These are phyloP conservation scores for Grigorovia yakushimaensis DNA, from an alignment of 805 yeast species.

Conservation along the genomic window DNA sequence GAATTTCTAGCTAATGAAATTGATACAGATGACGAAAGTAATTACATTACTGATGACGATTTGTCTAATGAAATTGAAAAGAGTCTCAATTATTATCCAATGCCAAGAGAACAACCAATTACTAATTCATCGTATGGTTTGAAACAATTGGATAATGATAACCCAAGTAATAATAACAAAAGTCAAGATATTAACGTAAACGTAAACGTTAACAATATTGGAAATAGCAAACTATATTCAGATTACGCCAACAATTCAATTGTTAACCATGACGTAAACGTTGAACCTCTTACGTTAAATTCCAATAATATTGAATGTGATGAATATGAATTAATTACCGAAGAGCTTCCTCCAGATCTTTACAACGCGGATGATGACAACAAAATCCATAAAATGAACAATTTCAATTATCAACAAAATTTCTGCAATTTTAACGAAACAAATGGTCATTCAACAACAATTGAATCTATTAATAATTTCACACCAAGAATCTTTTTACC, in stretches of 20 bases:
- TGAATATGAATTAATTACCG: not conserved
- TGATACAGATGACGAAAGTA: not conserved
- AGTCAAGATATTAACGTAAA: not conserved
- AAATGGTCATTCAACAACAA: not conserved
- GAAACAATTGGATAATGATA: not conserved
- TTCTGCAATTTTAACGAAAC: not conserved
- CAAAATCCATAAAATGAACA: not conserved
- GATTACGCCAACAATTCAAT: not conserved
- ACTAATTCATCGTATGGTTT: not conserved
- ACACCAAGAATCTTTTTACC: slow-evolving; percentile 3
- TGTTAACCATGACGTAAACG: not conserved
- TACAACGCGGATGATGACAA: not conserved
- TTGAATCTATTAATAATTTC: slow-evolving; percentile 2
- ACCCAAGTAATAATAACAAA: not conserved
- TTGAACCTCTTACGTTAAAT: not conserved
- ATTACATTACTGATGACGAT: slow-evolving; percentile 7
- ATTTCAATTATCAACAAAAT: not conserved
- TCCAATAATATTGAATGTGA: not conserved
- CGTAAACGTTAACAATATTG: not conserved
- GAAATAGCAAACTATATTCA: not conserved
- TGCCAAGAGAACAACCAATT: slow-evolving; percentile 8
- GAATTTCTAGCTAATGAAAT: not conserved
- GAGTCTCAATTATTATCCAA: slow-evolving; percentile 13
- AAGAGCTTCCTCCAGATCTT: not conserved
- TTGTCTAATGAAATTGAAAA: slow-evolving; percentile 13